phyloP scores from a whole-genome alignment of 2,329 filamentous ascomycete genomes.

The Penicillium crustosum region DNA sequence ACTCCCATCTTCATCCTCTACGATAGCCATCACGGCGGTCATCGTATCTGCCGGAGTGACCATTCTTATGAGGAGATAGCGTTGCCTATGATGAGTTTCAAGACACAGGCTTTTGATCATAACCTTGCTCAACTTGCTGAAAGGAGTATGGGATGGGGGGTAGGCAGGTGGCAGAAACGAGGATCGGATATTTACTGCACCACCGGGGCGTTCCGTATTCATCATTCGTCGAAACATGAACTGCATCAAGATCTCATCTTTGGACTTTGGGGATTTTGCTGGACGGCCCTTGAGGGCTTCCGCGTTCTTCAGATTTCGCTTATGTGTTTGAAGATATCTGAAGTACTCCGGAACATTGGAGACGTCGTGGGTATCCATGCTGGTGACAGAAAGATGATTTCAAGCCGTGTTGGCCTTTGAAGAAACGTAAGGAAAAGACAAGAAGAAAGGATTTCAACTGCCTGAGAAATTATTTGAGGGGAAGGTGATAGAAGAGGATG shows the following conservation, averaged over 20 bases:
- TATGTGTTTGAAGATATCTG: slow-evolving; percentile 8
- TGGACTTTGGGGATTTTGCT: slow-evolving; percentile 12
- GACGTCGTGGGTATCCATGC: slow-evolving; percentile 20
- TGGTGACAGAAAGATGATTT: background rate
- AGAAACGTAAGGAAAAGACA: background rate
- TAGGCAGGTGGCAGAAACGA: slow-evolving; percentile 25
- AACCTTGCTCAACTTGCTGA: slow-evolving; percentile 26
- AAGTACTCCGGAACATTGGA: slow-evolving; percentile 13
- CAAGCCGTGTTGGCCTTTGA: background rate
- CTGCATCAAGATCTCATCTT: slow-evolving; percentile 17
- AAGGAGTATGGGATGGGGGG: slow-evolving; percentile 13
- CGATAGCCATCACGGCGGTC: slow-evolving; percentile 38
- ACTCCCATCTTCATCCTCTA: slow-evolving; percentile 43
- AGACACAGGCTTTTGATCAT: slow-evolving; percentile 35
- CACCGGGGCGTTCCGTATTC: background rate
- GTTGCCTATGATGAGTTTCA: slow-evolving; percentile 44
- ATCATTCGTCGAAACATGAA: slow-evolving; percentile 12
- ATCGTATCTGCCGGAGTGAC: slow-evolving; percentile 33
- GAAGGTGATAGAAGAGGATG: background rate
- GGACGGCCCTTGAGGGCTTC: slow-evolving; percentile 15
- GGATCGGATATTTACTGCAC: background rate
- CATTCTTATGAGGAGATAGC: slow-evolving; percentile 35
- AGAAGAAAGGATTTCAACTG: background rate
- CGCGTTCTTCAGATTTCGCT: slow-evolving; percentile 13
- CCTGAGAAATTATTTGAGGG: background rate